Conservation (phyloP, 306 rosid species). For the Casuarina equisetifolia region DNA sequence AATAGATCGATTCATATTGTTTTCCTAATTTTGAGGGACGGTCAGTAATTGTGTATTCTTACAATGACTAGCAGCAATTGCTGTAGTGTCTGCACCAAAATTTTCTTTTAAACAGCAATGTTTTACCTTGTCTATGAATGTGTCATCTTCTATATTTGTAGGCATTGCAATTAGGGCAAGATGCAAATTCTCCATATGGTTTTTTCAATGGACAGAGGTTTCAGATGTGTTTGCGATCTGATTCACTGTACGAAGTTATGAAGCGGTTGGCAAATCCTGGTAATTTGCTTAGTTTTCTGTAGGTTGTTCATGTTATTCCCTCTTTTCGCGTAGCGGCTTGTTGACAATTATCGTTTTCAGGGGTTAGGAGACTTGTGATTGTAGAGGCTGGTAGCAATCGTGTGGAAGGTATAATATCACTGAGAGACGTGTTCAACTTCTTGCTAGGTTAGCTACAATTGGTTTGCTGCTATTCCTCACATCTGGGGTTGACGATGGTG, state of each 20-base stretch:
- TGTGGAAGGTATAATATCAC: conserved; percentile 79
- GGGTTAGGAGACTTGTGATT: conserved; percentile 81
- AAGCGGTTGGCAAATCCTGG: conserved; percentile 77
- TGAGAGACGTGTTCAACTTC: conserved; percentile 78
- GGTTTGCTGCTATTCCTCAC: conserved; percentile 17
- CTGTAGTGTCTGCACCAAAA: neutral
- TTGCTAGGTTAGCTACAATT: conserved; percentile 54
- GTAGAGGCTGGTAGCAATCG: conserved; percentile 95
- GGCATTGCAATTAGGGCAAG: conserved; percentile 76
- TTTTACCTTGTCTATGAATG: neutral
- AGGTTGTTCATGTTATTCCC: neutral
- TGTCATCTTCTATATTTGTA: conserved; percentile 24
- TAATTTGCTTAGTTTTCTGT: conserved; percentile 28
- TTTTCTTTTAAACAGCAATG: neutral
- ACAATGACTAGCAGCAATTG: neutral
- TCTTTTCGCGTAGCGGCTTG: conserved; percentile 4
- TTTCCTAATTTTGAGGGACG: conserved; percentile 1
- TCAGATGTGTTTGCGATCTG: conserved; percentile 86
- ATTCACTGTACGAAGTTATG: conserved; percentile 75
- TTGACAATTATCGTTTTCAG: conserved; percentile 34
- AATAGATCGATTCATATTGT: neutral
- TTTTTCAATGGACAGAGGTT: conserved; percentile 58
- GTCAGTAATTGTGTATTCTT: neutral
- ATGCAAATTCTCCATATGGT: conserved; percentile 53
- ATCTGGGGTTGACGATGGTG: conserved; percentile 21